phyloP scores from a whole-genome alignment of 176 grass and related monocot species.

The Tillandsia fasciculata region DNA sequence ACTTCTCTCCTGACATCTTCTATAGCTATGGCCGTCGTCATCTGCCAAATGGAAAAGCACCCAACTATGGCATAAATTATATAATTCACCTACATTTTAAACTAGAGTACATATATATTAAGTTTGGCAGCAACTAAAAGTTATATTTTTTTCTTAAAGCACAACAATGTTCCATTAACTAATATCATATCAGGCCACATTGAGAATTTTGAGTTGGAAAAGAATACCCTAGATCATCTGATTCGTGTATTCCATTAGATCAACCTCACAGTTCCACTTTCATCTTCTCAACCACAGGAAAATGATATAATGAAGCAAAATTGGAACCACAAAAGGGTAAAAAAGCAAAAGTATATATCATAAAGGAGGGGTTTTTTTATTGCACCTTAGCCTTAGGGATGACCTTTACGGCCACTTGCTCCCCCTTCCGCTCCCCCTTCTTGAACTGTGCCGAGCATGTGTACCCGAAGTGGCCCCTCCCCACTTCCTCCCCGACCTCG shows the following conservation, averaged over 20 bases:
- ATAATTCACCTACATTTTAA: neutral
- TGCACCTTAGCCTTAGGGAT: slow-evolving; percentile 71
- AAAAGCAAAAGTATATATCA: too few relatives aligned
- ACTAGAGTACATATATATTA: neutral
- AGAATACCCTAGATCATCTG: too few relatives aligned
- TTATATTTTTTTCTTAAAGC: neutral
- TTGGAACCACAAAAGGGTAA: neutral
- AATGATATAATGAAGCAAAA: neutral
- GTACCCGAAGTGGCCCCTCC: slow-evolving; percentile 24
- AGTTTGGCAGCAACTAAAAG: neutral
- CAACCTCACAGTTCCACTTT: neutral
- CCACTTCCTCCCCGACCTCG: slow-evolving; percentile 24
- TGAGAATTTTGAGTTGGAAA: too few relatives aligned
- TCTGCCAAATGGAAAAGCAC: slow-evolving; percentile 34
- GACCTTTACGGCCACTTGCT: slow-evolving; percentile 50
- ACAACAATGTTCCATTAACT: neutral
- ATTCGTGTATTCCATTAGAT: neutral
- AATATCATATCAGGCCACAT: neutral
- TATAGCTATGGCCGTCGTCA: slow-evolving; percentile 80
- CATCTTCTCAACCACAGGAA: neutral
- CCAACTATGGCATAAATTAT: slow-evolving; percentile 2
- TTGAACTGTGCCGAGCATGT: slow-evolving; percentile 17
- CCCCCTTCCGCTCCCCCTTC: slow-evolving; percentile 17
- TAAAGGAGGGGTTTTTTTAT: neutral
- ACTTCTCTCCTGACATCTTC: slow-evolving; percentile 83